These are phyloP conservation scores for Graphiopsis chlorocephala DNA, from an alignment of 2,329 filamentous ascomycete species.

Conservation along the genomic window DNA sequence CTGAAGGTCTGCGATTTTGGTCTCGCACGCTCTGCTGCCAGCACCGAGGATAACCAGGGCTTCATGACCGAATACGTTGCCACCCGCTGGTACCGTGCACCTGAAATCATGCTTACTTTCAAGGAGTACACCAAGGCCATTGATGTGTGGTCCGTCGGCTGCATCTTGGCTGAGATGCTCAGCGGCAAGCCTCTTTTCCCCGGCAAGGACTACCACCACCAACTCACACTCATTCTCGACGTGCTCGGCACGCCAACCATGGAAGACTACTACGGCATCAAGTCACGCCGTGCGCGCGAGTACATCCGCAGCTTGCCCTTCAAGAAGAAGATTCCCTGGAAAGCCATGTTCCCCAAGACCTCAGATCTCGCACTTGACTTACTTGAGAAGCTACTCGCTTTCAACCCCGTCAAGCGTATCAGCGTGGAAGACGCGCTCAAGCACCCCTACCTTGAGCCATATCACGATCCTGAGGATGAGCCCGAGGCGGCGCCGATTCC, in stretches of 20 bases:
- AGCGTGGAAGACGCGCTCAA: slow-evolving; percentile 95
- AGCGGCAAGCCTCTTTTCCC: slow-evolving; percentile 98
- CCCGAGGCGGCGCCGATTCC: slow-evolving; percentile 94
- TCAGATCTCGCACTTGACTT: slow-evolving; percentile 93
- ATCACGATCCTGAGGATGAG: slow-evolving; percentile 98
- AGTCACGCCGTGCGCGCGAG: slow-evolving; percentile 92
- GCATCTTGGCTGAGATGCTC: slow-evolving; percentile 97
- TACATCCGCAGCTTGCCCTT: slow-evolving; percentile 98
- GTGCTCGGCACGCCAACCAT: slow-evolving; percentile 97
- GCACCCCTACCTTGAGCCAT: slow-evolving; percentile 97
- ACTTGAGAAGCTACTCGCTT: slow-evolving; percentile 90
- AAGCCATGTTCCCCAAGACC: slow-evolving; percentile 97
- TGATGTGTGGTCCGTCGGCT: slow-evolving; percentile 98
- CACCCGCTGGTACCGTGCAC: slow-evolving; percentile 97
- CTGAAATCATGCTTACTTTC: slow-evolving; percentile 99
- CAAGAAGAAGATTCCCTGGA: slow-evolving; percentile 99
- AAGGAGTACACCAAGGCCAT: slow-evolving; percentile 99
- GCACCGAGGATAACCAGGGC: slow-evolving; percentile 98
- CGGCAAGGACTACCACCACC: slow-evolving; percentile 98
- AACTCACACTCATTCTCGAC: slow-evolving; percentile 93
- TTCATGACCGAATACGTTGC: slow-evolving; percentile 99
- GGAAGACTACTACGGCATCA: slow-evolving; percentile 99
- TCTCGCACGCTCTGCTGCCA: slow-evolving; percentile 85
- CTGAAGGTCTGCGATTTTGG: slow-evolving; percentile 99
- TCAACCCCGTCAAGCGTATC: slow-evolving; percentile 98